Percentiles rank a stretch among this genome's conserved stretches.
These are phyloP conservation scores for Pseudozyma tsukubaensis DNA, from an alignment of 1,284 basidiomycete species.

Conservation along the genomic window DNA sequence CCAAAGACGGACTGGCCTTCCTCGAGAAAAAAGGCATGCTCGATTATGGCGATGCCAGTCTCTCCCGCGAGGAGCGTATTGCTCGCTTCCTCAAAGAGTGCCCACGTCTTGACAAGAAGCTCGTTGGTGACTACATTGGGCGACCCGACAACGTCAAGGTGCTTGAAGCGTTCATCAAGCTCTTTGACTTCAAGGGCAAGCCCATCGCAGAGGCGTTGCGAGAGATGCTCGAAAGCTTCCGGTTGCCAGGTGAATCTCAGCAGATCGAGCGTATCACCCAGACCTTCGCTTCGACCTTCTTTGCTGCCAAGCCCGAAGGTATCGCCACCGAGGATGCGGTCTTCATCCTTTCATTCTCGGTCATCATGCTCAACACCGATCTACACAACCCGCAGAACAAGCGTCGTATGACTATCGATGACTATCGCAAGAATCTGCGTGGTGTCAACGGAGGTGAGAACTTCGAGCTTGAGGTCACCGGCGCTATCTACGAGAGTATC, in stretches of 20 bases:
- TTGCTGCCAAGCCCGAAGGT: slow-evolving; percentile 86
- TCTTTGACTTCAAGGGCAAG: slow-evolving; percentile 93
- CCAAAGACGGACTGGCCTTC: slow-evolving; percentile 85
- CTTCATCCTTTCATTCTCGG: slow-evolving; percentile 92
- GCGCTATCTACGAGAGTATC: slow-evolving; percentile 91
- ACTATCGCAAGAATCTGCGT: slow-evolving; percentile 90
- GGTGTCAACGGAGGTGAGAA: slow-evolving; percentile 90
- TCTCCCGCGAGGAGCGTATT: slow-evolving; percentile 60
- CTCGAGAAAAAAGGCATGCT: slow-evolving; percentile 75
- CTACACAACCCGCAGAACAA: slow-evolving; percentile 96
- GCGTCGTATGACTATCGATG: slow-evolving; percentile 96
- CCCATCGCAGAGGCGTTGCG: slow-evolving; percentile 93
- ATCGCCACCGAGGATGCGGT: slow-evolving; percentile 92
- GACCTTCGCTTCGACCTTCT: slow-evolving; percentile 91
- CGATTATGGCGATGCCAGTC: slow-evolving; percentile 72
- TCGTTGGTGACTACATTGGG: slow-evolving; percentile 93
- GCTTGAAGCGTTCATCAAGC: slow-evolving; percentile 84
- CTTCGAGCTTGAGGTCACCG: slow-evolving; percentile 87
- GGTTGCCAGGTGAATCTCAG: slow-evolving; percentile 93
- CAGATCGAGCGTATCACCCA: slow-evolving; percentile 95
- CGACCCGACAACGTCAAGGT: slow-evolving; percentile 87
- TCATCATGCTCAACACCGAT: slow-evolving; percentile 99
- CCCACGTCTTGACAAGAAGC: slow-evolving; percentile 88
- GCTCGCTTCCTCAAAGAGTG: slow-evolving; percentile 89
- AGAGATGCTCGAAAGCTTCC: slow-evolving; percentile 91